Evolutionary conservation across 306 rosid species (phyloP).

Genomic region (Cicer cuneatum): DNA sequence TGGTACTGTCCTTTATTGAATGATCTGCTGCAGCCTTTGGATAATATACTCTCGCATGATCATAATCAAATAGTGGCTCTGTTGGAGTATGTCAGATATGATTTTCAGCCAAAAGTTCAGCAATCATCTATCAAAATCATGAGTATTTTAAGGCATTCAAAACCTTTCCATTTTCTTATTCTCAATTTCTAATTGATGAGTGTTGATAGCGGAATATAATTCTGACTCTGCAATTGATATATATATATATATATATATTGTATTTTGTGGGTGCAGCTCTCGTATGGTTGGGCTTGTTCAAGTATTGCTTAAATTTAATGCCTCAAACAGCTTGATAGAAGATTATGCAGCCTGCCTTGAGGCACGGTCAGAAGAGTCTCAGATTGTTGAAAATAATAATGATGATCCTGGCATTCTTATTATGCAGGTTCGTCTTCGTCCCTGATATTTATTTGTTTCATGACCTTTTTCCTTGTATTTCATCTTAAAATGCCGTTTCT

Average conservation of each 20-base stretch:
- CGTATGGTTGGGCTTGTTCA: constrained; percentile 96
- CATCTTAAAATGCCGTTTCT: constrained; percentile 26
- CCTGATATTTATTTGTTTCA: constrained; percentile 29
- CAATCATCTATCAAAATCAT: constrained; percentile 89
- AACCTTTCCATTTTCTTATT: constrained; percentile 41
- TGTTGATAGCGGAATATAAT: constrained; percentile 30
- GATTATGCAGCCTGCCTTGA: constrained; percentile 99
- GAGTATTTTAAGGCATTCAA: constrained; percentile 83
- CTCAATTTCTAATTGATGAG: constrained; percentile 27
- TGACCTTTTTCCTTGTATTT: neutral
- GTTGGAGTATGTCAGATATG: constrained; percentile 96
- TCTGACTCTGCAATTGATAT: constrained; percentile 33
- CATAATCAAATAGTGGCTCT: constrained; percentile 86
- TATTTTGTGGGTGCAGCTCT: constrained; percentile 67
- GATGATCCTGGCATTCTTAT: constrained; percentile 95
- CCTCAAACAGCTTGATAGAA: constrained; percentile 80
- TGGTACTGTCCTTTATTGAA: constrained; percentile 24
- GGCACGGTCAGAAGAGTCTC: constrained; percentile 78
- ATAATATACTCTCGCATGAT: constrained; percentile 93
- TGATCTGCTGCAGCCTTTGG: constrained; percentile 79
- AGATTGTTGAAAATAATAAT: constrained; percentile 64
- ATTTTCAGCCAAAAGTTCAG: constrained; percentile 85
- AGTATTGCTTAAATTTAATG: constrained; percentile 75
- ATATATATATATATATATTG: neutral
- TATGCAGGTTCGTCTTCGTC: constrained; percentile 69